Percentiles rank a stretch among this genome's conserved stretches.
Evolutionary conservation across 2,329 filamentous ascomycete species (phyloP).

Genomic region (Helotiales sp.): DNA sequence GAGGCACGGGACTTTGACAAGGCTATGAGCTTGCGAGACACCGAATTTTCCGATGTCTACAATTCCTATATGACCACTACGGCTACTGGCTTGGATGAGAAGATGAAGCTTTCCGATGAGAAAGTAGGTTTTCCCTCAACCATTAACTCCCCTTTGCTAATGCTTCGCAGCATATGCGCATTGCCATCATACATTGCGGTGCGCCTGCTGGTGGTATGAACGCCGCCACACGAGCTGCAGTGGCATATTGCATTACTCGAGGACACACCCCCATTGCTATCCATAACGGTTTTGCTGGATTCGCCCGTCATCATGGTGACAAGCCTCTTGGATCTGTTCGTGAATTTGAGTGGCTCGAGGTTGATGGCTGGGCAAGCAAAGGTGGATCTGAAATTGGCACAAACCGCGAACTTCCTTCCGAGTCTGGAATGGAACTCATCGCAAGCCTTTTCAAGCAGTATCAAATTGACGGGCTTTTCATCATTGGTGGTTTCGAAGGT

Average conservation of each 20-base stretch:
- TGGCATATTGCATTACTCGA: constrained; percentile 87
- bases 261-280: constrained; percentile 94
- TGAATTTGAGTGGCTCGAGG: constrained; percentile 88
- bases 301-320: constrained; percentile 88
- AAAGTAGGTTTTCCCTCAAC: constrained; percentile 59
- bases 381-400: constrained; percentile 98
- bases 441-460: constrained; percentile 85
- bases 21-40: constrained; percentile 87
- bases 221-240: constrained; percentile 88
- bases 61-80: constrained; percentile 90
- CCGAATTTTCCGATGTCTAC: constrained; percentile 93
- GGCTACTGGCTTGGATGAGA: constrained; percentile 72
- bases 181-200: constrained; percentile 96
- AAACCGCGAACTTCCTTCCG: constrained; percentile 88
- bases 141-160: constrained; percentile 38
- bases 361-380: constrained; percentile 93
- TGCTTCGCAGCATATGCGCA: constrained; percentile 73
- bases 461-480: constrained; percentile 88
- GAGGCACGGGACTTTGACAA: constrained; percentile 82
- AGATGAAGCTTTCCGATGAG: constrained; percentile 68
- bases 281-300: constrained; percentile 94
- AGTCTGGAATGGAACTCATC: constrained; percentile 81
- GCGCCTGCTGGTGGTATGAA: constrained; percentile 98
- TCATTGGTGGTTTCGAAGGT: constrained; percentile 94
- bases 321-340: constrained; percentile 82